Evolutionary conservation across 2,329 filamentous ascomycete species (phyloP).

Genomic region (Geosmithia putterillii): DNA sequence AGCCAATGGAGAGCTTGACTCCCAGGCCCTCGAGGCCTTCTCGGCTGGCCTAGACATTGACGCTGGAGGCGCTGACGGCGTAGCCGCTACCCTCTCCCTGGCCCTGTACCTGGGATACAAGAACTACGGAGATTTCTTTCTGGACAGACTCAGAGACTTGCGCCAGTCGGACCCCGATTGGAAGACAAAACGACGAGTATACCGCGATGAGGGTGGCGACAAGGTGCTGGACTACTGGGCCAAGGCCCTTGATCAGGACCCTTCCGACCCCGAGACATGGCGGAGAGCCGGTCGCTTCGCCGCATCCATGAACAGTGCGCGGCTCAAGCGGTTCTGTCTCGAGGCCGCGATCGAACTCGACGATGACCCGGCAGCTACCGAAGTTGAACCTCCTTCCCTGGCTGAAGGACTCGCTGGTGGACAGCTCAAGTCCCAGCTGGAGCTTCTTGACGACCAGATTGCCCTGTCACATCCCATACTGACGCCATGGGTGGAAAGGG

Average conservation of each 20-base stretch:
- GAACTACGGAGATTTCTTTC: conserved; percentile 81
- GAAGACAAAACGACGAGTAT: conserved; percentile 13
- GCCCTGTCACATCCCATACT: conserved; percentile 49
- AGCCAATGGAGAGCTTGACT: conserved; percentile 30
- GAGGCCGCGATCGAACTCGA: conserved; percentile 56
- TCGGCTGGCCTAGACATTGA: conserved; percentile 39
- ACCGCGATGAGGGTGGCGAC: conserved; percentile 19
- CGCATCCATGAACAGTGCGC: conserved; percentile 41
- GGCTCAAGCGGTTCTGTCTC: conserved; percentile 48
- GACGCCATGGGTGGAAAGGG: conserved; percentile 39
- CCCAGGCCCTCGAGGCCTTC: conserved; percentile 30
- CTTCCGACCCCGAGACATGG: conserved; percentile 57
- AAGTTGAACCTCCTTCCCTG: conserved; percentile 50
- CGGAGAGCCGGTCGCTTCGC: conserved; percentile 45
- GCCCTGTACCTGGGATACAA: conserved; percentile 91
- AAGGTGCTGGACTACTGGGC: conserved; percentile 44
- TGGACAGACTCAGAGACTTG: conserved; percentile 46
- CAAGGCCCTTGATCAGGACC: conserved; percentile 49
- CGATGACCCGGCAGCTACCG: conserved; percentile 50
- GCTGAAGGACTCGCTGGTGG: conserved; percentile 52
- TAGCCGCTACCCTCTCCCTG: conserved; percentile 72
- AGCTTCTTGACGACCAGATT: conserved; percentile 40
- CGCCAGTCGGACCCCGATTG: conserved; percentile 39
- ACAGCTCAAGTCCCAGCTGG: conserved; percentile 43
- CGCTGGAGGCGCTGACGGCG: conserved; percentile 55